Conservation (phyloP, 495 filamentous ascomycete genomes). For the Polyplosphaeria fusca region DNA sequence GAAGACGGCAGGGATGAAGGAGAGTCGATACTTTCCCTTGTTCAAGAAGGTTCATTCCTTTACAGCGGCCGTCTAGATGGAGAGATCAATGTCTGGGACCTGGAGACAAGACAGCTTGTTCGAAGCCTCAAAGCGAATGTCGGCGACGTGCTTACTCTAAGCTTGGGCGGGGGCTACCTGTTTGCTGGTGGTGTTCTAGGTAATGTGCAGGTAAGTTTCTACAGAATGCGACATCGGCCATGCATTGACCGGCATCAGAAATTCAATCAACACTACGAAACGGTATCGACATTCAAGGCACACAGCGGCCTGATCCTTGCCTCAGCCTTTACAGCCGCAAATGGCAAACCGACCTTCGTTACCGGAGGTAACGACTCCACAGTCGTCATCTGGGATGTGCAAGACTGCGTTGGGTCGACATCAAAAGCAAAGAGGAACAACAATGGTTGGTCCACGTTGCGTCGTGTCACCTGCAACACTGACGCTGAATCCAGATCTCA, state of each 20-base stretch:
- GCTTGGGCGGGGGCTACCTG: constrained; percentile 76
- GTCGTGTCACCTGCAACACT: background rate
- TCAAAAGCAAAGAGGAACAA: constrained; percentile 52
- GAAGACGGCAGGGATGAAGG: constrained; percentile 66
- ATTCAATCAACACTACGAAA: constrained; percentile 87
- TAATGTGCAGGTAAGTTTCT: constrained; percentile 70
- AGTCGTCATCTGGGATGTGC: constrained; percentile 83
- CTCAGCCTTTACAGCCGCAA: constrained; percentile 67
- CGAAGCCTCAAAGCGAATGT: constrained; percentile 75
- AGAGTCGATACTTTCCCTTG: constrained; percentile 75
- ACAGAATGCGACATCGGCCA: background rate
- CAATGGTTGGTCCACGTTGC: constrained; percentile 49
- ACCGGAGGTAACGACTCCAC: constrained; percentile 94
- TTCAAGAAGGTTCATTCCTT: constrained; percentile 80
- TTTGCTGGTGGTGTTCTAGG: constrained; percentile 82
- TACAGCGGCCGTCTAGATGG: constrained; percentile 87
- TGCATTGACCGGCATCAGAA: no score
- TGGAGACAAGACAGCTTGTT: constrained; percentile 89
- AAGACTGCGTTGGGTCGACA: constrained; percentile 47
- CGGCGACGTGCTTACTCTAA: constrained; percentile 80
- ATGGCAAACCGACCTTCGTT: constrained; percentile 72
- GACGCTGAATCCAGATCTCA: constrained; percentile 54
- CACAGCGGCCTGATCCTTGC: constrained; percentile 84
- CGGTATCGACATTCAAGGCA: constrained; percentile 75
- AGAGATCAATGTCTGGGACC: constrained; percentile 93